Conservation (phyloP, 495 filamentous ascomycete genomes). For the Aspergillus cristatus region DNA sequence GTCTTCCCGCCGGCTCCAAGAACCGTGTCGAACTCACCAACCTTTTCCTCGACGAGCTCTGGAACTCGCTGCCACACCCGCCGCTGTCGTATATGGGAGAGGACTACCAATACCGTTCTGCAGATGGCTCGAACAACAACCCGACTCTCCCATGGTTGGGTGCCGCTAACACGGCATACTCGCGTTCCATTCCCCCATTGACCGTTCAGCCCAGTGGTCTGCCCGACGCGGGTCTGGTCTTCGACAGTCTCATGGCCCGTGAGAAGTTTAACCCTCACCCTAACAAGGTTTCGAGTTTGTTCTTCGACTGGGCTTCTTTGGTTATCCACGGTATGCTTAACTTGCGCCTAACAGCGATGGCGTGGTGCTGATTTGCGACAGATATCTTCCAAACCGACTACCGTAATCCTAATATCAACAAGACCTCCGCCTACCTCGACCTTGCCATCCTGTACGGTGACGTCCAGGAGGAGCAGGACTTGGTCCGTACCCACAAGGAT, state of each 20-base stretch:
- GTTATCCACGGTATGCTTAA: conserved; percentile 41
- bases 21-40: conserved; percentile 57
- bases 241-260: conserved; percentile 45
- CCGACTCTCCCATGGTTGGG: conserved; percentile 47
- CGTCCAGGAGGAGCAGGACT: conserved; percentile 45
- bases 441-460: conserved; percentile 51
- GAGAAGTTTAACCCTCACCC: conserved; percentile 45
- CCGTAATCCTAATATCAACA: conserved; percentile 40
- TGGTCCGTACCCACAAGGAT: conserved; percentile 46
- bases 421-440: conserved; percentile 52
- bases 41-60: conserved; percentile 60
- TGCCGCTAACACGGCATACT: conserved; percentile 47
- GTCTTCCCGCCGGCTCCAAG: conserved; percentile 53
- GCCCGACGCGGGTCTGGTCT: conserved; percentile 45
- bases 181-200: conserved; percentile 42
- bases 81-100: conserved; percentile 51
- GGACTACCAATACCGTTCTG: conserved; percentile 56
- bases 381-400: conserved; percentile 54
- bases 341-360: too few relatives aligned
- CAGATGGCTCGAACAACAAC: conserved; percentile 64
- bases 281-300: conserved; percentile 49
- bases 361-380: conserved; percentile 7
- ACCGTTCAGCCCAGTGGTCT: conserved; percentile 43
- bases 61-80: conserved; percentile 49
- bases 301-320: conserved; percentile 51